Evolutionary conservation across 2,329 filamentous ascomycete species (phyloP).

Genomic region (Talaromyces funiculosus): DNA sequence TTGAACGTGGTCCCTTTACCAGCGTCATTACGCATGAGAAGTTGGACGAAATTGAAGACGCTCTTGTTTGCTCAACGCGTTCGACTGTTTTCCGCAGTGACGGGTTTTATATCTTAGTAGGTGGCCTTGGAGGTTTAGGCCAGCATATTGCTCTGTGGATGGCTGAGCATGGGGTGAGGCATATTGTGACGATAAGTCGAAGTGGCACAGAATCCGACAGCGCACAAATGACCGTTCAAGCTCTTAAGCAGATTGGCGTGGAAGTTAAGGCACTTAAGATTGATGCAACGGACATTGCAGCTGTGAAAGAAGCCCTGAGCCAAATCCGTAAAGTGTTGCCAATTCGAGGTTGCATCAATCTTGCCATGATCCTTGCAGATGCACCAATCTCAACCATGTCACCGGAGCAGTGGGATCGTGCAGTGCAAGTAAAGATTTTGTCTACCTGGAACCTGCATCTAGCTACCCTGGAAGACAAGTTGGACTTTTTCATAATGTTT

Average conservation of each 20-base stretch:
- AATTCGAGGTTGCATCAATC: constrained; percentile 33
- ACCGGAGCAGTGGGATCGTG: constrained; percentile 19
- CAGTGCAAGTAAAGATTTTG: constrained; percentile 16
- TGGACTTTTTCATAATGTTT: constrained; percentile 37
- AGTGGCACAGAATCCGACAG: constrained; percentile 18
- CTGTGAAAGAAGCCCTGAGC: not conserved
- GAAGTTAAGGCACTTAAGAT: constrained; percentile 10
- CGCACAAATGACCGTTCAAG: not conserved
- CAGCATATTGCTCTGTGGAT: constrained; percentile 27
- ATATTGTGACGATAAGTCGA: constrained; percentile 27
- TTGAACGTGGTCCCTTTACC: not conserved
- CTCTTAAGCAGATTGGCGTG: not conserved
- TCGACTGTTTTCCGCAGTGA: constrained; percentile 1
- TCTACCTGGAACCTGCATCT: constrained; percentile 18
- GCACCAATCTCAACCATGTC: constrained; percentile 18
- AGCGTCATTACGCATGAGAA: constrained; percentile 4
- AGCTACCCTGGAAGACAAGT: constrained; percentile 15
- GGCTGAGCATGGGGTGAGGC: constrained; percentile 23
- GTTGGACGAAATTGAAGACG: constrained; percentile 1
- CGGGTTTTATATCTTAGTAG: constrained; percentile 24
- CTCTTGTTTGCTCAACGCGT: not conserved
- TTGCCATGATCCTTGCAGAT: constrained; percentile 35
- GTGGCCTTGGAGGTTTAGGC: constrained; percentile 27
- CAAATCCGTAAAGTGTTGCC: constrained; percentile 16
- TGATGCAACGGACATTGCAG: constrained; percentile 7